Evolutionary conservation across 1,284 basidiomycete genomes (phyloP).

Genomic region (Leccinum fallax): DNA sequence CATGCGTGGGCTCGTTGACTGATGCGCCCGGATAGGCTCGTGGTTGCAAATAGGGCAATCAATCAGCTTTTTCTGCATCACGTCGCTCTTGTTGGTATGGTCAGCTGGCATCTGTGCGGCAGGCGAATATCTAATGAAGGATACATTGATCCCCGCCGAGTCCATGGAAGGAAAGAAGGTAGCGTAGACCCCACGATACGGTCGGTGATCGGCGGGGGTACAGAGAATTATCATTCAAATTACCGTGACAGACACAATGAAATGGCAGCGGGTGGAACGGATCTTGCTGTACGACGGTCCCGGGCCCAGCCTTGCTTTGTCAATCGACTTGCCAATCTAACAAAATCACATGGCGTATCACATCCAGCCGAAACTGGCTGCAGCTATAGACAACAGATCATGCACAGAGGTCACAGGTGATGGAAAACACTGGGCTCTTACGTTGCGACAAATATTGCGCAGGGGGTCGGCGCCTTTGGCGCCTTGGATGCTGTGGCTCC

Average conservation of each 20-base stretch:
- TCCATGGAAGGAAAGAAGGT: constrained; percentile 25
- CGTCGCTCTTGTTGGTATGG: constrained; percentile 79
- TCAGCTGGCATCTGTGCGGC: constrained; percentile 73
- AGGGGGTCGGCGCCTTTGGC: not conserved
- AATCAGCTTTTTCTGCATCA: constrained; percentile 87
- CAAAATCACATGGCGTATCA: not conserved
- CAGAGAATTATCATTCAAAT: not conserved
- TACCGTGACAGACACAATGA: not conserved
- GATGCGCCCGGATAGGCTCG: constrained; percentile 49
- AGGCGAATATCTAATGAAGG: constrained; percentile 66
- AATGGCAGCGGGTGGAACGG: not conserved
- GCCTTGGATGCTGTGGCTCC: not conserved
- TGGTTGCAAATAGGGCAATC: constrained; percentile 92
- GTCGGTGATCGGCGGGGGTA: constrained; percentile 18
- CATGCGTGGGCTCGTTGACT: constrained; percentile 11
- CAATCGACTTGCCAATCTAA: not conserved
- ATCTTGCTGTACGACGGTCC: not conserved
- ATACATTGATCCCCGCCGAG: constrained; percentile 25
- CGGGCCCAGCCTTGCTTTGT: not conserved
- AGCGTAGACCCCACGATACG: constrained; percentile 27
- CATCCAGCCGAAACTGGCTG: not conserved
- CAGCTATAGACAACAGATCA: not conserved
- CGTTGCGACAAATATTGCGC: not conserved
- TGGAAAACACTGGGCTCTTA: not conserved
- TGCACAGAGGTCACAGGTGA: not conserved